phyloP scores from a whole-genome alignment of 768 basidiomycete species.

The Lactarius trivialis region DNA sequence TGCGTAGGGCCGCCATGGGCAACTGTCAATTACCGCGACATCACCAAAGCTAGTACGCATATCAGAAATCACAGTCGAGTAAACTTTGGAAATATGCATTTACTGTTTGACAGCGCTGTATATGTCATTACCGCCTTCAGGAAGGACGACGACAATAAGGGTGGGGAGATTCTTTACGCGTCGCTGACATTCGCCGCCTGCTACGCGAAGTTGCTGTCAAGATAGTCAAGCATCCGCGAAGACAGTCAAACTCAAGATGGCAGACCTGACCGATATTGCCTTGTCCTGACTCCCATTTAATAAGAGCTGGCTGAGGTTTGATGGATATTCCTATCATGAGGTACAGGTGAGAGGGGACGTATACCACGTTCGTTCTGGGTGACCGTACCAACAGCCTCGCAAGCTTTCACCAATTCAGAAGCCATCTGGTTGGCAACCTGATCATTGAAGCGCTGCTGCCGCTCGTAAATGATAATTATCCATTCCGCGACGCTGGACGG shows the following conservation, averaged over 20 bases:
- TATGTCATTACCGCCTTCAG: constrained; percentile 68
- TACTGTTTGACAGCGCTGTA: constrained; percentile 78
- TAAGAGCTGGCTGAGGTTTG: constrained; percentile 36
- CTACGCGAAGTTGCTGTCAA: constrained; percentile 42
- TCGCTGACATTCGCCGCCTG: constrained; percentile 42
- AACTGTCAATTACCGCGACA: constrained; percentile 37
- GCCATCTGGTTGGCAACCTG: constrained; percentile 50
- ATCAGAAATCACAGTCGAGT: not conserved
- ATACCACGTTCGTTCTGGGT: not conserved
- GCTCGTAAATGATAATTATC: constrained; percentile 64
- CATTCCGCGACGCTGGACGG: constrained; percentile 50
- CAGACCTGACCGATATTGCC: constrained; percentile 35
- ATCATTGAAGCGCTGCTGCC: constrained; percentile 47
- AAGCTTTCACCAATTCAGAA: constrained; percentile 42
- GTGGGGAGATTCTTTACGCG: constrained; percentile 41
- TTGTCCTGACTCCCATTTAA: constrained; percentile 54
- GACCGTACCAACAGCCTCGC: constrained; percentile 52
- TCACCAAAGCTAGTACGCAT: constrained; percentile 59
- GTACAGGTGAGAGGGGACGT: not conserved
- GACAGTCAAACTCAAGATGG: not conserved
- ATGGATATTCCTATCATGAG: constrained; percentile 50
- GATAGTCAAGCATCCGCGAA: not conserved
- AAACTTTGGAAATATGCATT: constrained; percentile 26
- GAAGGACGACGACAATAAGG: constrained; percentile 62
- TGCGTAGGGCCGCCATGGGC: not conserved